Evolutionary conservation across 2,329 filamentous ascomycete genomes (phyloP), one percentile per base, ranked within the genome.

Genomic region (Nannizziopsis barbatae): DNA sequence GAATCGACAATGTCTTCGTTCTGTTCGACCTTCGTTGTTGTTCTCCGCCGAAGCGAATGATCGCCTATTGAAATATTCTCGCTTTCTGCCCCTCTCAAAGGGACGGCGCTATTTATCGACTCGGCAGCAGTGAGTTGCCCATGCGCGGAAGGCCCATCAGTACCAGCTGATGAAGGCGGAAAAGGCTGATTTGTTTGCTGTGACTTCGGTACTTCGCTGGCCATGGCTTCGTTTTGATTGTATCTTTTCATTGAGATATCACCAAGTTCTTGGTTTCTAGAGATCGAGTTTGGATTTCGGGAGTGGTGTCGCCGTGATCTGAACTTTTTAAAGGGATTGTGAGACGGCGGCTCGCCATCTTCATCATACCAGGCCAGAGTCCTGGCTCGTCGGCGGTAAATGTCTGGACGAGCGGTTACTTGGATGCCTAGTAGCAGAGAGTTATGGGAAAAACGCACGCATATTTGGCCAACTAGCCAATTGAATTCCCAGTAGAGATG

Each of bases 321-420:
- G 52, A 65, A 62, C 47, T 68, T 69, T 45, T 65, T 65, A 52
- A 69, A 70, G 12, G 68, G 68, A 45, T 71, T 71, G 46, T 61
- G 60, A 4, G 56, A 62, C 6, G 63, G 55, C 5, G 58, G 55
- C 47, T 66, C 61, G 47, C 60, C 65, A 31, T 67, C 64, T 11
- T 62, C 55, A 49, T 66, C 65, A 50, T 68, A 69, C 67, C 68
- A 70, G 37, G 68, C 67, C 45, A 65, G 57, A 14, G 59, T 58
- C 31, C 60, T 62, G 48, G 67, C 67, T 51, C 62, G 56, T 33
- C 62, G 59, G 40, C 64, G 62, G 49, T 65, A 66, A 53, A 61
- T 67, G 54, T 70, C 68, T 14, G 18, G 17, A 17, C 12, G 6
- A 31, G 14, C 5, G 10, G 14, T 38, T 15, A 38, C 14, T 31